Percentiles rank a stretch among this genome's conserved stretches.
phyloP scores from a whole-genome alignment of 2,329 filamentous ascomycete genomes.

The Bimuria novae-zelandiae region DNA sequence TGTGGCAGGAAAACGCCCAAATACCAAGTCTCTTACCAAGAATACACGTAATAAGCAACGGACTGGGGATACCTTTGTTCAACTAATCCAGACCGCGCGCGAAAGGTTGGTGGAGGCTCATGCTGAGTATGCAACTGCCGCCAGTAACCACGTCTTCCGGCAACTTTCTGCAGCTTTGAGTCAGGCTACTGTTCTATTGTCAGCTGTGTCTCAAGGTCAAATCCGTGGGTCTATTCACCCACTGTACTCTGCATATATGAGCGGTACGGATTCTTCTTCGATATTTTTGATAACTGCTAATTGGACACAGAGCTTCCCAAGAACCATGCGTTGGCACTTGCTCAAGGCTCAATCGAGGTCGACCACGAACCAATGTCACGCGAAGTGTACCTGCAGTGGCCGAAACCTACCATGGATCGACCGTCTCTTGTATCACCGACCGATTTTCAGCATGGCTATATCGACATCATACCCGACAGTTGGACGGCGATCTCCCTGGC shows the following conservation, averaged over 20 bases:
- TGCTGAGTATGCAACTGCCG: conserved; percentile 57
- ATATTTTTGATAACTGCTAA: conserved; percentile 7
- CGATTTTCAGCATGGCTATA: conserved; percentile 75
- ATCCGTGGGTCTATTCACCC: conserved; percentile 44
- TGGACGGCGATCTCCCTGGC: conserved; percentile 90
- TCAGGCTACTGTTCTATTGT: conserved; percentile 46
- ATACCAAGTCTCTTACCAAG: conserved; percentile 19
- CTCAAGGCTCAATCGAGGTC: conserved; percentile 60
- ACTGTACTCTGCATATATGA: conserved; percentile 46
- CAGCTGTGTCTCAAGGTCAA: conserved; percentile 39
- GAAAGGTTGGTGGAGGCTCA: conserved; percentile 69
- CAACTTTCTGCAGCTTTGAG: conserved; percentile 43
- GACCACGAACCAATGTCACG: conserved; percentile 51
- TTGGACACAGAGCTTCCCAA: conserved; percentile 66
- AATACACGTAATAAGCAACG: conserved; percentile 31
- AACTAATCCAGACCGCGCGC: conserved; percentile 67
- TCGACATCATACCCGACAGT: conserved; percentile 78
- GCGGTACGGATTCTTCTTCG: conserved; percentile 26
- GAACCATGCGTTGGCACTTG: conserved; percentile 69
- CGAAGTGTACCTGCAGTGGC: conserved; percentile 48
- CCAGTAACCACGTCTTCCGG: conserved; percentile 62
- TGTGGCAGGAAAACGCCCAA: conserved; percentile 17
- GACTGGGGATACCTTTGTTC: conserved; percentile 54
- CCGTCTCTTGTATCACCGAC: conserved; percentile 46
- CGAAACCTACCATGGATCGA: conserved; percentile 37